Evolutionary conservation across 208 protist genomes (phyloP).

Genomic region (Porcisia deanei): DNA sequence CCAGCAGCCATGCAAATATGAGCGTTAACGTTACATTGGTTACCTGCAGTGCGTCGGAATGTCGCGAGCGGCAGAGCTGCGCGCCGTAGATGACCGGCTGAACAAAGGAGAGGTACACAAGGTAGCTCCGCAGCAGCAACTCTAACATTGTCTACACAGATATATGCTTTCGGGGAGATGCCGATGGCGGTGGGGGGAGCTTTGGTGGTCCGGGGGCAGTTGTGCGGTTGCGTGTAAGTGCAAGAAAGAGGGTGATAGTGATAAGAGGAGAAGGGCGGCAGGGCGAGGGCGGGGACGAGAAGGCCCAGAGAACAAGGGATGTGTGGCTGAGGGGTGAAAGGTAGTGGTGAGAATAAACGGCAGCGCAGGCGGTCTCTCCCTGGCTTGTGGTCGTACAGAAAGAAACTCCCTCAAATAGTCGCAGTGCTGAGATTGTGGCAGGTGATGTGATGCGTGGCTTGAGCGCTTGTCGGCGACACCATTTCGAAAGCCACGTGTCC

Average conservation of each 20-base stretch:
- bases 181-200: not conserved
- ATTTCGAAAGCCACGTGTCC: not conserved
- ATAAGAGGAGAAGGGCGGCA: not conserved
- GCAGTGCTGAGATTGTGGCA: not conserved
- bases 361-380: not conserved
- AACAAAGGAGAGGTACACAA: constrained; percentile 71
- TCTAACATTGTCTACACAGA: constrained; percentile 12
- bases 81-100: constrained; percentile 60
- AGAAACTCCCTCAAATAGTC: not conserved
- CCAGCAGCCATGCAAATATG: constrained; percentile 68
- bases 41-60: constrained; percentile 48
- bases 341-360: not conserved
- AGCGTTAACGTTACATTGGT: constrained; percentile 74
- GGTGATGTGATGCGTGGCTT: not conserved
- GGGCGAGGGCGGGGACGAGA: not conserved
- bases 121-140: constrained; percentile 32
- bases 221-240: not conserved
- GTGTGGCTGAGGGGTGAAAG: not conserved
- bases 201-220: not conserved
- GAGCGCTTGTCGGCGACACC: not conserved
- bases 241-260: not conserved
- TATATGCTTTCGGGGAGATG: not conserved
- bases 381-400: not conserved
- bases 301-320: not conserved
- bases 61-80: constrained; percentile 47